Base-by-base conservation (phyloP, 192 early-diverging fungal genomes). In the Coemansia reversa region DNA sequence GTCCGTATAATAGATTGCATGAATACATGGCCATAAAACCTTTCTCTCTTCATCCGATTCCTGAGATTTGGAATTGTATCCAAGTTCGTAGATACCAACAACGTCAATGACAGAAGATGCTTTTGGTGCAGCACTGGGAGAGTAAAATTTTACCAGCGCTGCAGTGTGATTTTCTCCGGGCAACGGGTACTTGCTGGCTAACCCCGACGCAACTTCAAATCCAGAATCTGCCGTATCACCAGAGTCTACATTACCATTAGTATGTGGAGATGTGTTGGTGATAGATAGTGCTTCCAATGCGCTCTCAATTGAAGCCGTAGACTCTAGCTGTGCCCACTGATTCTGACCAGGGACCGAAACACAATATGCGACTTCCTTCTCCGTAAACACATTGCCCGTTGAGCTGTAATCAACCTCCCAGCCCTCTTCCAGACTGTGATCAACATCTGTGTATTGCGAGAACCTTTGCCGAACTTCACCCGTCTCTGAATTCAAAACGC, bases 341-440 rank as follows among this genome's bases (percentile, higher is more conserved):
- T 70, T 78, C 55, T 89, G 85, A 5, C 90, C 91, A 9, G 91
- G 91, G 39, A 90, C 78, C 4, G 89, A 87, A 0, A 90, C 82
- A 58, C 89, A 89, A 62, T 91, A 92, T 11, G 85, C 83, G 20
- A 87, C 74, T 25, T 85, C 79, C 50, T 86, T 84, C 48, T 91
- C 88, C 42, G 81, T 81, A 72, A 87, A 87, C 23, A 83, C 58
- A 52, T 80, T 81, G 58, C 29, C 52, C 4, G 66, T 33, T 19
- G 70, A 63, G 11, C 48, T 47, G 58, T 75, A 81, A 62, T 72
- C 66, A 32, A 76, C 66, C 58, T 82, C 79, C 74, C 74, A 74
- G 51, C 64, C 70, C 14, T 72, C 73, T 14, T 60, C 65, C 62
- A 75, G 47, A 0, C 55, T 19, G 20, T 74, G 76, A 20, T 78